Evolutionary conservation across 768 basidiomycete species (phyloP).

Genomic region (Boletus coccyginus): DNA sequence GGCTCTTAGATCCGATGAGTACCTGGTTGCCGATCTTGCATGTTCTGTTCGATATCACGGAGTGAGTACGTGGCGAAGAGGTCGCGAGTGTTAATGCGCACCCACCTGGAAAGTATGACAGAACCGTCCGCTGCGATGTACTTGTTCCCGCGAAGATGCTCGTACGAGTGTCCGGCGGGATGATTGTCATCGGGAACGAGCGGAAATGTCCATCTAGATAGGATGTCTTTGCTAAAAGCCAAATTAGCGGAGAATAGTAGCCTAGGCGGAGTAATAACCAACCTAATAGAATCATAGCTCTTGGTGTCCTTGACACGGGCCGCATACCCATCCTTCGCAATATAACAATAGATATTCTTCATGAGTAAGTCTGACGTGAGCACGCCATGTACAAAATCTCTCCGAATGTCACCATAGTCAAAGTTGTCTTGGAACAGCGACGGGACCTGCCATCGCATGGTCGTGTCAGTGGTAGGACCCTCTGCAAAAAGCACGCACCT

Average conservation of each 20-base stretch:
- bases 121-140: slow-evolving; percentile 81
- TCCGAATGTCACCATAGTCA: slow-evolving; percentile 88
- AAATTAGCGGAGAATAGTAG: neutral
- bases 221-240: slow-evolving; percentile 76
- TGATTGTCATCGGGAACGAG: slow-evolving; percentile 93
- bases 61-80: neutral
- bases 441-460: slow-evolving; percentile 61
- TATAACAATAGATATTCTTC: slow-evolving; percentile 91
- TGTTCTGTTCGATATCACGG: slow-evolving; percentile 45
- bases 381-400: slow-evolving; percentile 92
- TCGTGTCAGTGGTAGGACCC: neutral
- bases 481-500: slow-evolving; percentile 47
- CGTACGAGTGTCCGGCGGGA: slow-evolving; percentile 78
- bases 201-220: slow-evolving; percentile 93
- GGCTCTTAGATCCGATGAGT: slow-evolving; percentile 79
- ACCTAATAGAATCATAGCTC: slow-evolving; percentile 90
- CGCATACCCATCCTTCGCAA: slow-evolving; percentile 87
- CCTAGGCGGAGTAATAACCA: neutral
- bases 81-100: neutral
- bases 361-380: slow-evolving; percentile 92
- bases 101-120: slow-evolving; percentile 80
- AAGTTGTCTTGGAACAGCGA: slow-evolving; percentile 99
- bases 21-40: slow-evolving; percentile 79
- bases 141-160: slow-evolving; percentile 83
- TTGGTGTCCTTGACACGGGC: slow-evolving; percentile 91